phyloP scores from a whole-genome alignment of 2,329 filamentous ascomycete genomes.

The Fusarium bactridioides region DNA sequence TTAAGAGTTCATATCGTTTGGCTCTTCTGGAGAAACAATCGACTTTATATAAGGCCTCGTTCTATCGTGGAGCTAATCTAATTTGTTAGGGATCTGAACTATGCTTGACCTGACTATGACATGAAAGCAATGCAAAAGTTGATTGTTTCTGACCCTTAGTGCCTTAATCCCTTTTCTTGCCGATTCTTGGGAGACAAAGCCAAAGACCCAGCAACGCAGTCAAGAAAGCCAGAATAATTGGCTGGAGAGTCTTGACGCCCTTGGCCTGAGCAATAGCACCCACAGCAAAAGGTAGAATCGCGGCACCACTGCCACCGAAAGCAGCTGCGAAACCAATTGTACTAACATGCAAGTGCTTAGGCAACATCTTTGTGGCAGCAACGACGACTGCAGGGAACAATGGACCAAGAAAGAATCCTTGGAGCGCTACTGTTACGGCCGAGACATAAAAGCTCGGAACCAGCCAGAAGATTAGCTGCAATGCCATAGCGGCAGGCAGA shows the following conservation, averaged over 20 bases:
- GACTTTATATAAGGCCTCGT: background rate
- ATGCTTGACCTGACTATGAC: background rate
- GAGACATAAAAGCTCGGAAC: slow-evolving; percentile 80
- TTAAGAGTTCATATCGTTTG: background rate
- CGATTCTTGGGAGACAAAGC: slow-evolving; percentile 54
- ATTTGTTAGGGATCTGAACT: background rate
- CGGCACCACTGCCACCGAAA: slow-evolving; percentile 76
- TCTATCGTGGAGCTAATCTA: background rate
- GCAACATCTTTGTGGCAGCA: slow-evolving; percentile 73
- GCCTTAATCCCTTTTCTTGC: slow-evolving; percentile 51
- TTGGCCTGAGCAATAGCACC: slow-evolving; percentile 69
- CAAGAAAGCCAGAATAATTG: slow-evolving; percentile 62
- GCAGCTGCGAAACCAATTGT: slow-evolving; percentile 81
- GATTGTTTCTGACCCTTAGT: slow-evolving; percentile 30
- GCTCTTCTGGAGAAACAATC: no score
- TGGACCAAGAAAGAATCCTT: slow-evolving; percentile 83
- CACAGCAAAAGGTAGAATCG: slow-evolving; percentile 70
- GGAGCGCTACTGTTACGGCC: slow-evolving; percentile 72
- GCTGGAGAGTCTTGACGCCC: slow-evolving; percentile 65
- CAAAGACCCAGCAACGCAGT: slow-evolving; percentile 55
- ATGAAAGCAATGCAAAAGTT: background rate
- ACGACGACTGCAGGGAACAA: slow-evolving; percentile 78
- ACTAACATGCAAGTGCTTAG: slow-evolving; percentile 76
- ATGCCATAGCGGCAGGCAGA: slow-evolving; percentile 67
- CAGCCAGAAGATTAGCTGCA: slow-evolving; percentile 82